Conservation (phyloP, 1,139 yeast genomes). For the Pichia sp. region DNA sequence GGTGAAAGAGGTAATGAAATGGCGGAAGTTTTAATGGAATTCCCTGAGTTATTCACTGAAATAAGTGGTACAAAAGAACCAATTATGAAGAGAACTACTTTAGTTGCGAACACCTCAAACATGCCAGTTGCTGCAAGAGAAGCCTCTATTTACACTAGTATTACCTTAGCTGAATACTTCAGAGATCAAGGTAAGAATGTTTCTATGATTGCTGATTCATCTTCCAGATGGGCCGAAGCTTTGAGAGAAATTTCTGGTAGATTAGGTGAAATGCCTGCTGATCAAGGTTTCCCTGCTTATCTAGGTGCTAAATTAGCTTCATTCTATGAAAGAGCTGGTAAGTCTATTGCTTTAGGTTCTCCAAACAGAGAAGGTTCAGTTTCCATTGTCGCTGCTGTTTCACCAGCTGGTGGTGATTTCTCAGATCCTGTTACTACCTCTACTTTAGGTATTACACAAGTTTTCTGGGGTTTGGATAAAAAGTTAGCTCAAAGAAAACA, state of each 20-base stretch:
- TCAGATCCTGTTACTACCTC: slow-evolving; percentile 99
- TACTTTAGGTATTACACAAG: slow-evolving; percentile 97
- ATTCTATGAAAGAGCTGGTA: slow-evolving; percentile 99
- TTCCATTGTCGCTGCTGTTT: slow-evolving; percentile 98
- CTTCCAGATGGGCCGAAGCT: slow-evolving; percentile 99
- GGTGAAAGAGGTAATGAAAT: slow-evolving; percentile 98
- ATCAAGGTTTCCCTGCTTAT: slow-evolving; percentile 99
- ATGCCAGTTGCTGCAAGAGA: slow-evolving; percentile 99
- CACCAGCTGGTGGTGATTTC: slow-evolving; percentile 99
- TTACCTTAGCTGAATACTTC: slow-evolving; percentile 96
- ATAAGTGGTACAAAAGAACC: slow-evolving; percentile 92
- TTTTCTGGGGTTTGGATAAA: slow-evolving; percentile 99
- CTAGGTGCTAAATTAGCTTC: slow-evolving; percentile 98
- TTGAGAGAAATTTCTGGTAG: slow-evolving; percentile 99
- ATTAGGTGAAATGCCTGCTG: slow-evolving; percentile 99
- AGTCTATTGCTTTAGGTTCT: slow-evolving; percentile 89
- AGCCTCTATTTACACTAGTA: slow-evolving; percentile 98
- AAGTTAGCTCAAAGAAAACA: slow-evolving; percentile 99
- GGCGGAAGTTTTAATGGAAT: slow-evolving; percentile 99
- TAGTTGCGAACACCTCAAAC: slow-evolving; percentile 96
- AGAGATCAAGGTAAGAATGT: slow-evolving; percentile 99
- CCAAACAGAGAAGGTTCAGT: slow-evolving; percentile 96
- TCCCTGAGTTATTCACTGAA: slow-evolving; percentile 94
- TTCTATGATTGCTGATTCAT: slow-evolving; percentile 98
- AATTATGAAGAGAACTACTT: slow-evolving; percentile 97